Conservation (phyloP, 192 early-diverging fungal genomes). For the Ramicandelaber brevisporus region DNA sequence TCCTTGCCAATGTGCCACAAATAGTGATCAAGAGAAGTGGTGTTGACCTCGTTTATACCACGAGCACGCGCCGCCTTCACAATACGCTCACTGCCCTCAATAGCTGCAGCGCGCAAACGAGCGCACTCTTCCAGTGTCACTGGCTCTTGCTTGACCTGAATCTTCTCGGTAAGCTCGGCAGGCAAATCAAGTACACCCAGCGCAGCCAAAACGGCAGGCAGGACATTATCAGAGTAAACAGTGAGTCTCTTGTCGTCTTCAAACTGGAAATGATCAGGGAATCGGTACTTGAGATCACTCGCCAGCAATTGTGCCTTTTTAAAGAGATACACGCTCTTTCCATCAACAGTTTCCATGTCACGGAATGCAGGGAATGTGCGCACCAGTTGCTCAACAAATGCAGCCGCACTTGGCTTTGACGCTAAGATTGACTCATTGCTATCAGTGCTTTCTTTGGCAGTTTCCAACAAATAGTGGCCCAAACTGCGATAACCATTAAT, state of each 20-base stretch:
- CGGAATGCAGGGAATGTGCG: constrained; percentile 39
- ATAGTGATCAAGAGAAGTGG: constrained; percentile 31
- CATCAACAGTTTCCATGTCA: constrained; percentile 25
- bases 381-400: constrained; percentile 28
- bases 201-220: constrained; percentile 44
- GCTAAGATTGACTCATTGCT: no score
- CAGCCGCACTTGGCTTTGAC: constrained; percentile 19
- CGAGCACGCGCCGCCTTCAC: constrained; percentile 10
- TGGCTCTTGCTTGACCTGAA: constrained; percentile 20
- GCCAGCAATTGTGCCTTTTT: constrained; percentile 53
- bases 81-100: constrained; percentile 31
- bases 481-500: constrained; percentile 29
- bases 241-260: constrained; percentile 34
- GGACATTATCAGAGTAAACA: constrained; percentile 47
- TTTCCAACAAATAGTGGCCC: constrained; percentile 41
- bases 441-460: constrained; percentile 15
- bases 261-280: constrained; percentile 35
- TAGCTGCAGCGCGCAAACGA: constrained; percentile 39
- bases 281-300: constrained; percentile 28
- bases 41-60: constrained; percentile 13
- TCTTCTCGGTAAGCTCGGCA: constrained; percentile 10
- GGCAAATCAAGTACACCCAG: constrained; percentile 26
- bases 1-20: constrained; percentile 54
- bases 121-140: constrained; percentile 21
- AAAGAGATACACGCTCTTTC: constrained; percentile 33